Conservation (phyloP, 2,329 filamentous ascomycete genomes). For the Talaromyces sp. region DNA sequence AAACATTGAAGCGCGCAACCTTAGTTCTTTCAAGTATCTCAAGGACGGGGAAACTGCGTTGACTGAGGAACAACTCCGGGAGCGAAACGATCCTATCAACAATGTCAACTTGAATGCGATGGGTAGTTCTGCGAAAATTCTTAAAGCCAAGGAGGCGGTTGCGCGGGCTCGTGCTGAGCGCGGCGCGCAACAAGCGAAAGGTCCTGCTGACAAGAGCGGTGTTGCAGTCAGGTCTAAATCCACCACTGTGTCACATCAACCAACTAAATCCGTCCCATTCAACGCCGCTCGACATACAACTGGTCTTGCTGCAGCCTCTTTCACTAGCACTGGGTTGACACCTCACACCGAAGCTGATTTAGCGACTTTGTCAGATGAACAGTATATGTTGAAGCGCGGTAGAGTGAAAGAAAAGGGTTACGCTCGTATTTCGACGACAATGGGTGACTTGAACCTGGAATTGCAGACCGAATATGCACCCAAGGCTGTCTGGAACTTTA, state of each 20-base stretch:
- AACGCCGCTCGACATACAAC: conserved; percentile 91
- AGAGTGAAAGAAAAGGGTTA: conserved; percentile 89
- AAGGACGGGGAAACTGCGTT: conserved; percentile 72
- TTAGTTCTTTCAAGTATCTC: conserved; percentile 84
- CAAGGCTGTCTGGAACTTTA: conserved; percentile 95
- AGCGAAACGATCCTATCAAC: conserved; percentile 55
- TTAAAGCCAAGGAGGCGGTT: conserved; percentile 90
- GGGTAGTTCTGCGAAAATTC: conserved; percentile 75
- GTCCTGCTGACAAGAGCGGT: conserved; percentile 16
- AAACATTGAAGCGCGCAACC: conserved; percentile 75
- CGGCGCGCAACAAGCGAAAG: conserved; percentile 44
- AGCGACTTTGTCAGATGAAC: conserved; percentile 84
- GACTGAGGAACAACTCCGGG: conserved; percentile 67
- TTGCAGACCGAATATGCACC: conserved; percentile 88
- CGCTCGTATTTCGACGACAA: conserved; percentile 79
- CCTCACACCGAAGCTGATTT: conserved; percentile 85
- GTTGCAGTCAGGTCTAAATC: conserved; percentile 9
- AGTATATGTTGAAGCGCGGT: conserved; percentile 91
- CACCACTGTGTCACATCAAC: conserved; percentile 22
- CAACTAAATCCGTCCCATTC: conserved; percentile 54
- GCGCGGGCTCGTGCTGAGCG: conserved; percentile 79
- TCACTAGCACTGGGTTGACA: conserved; percentile 91
- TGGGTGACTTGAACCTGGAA: conserved; percentile 82
- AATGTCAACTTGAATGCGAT: conserved; percentile 77
- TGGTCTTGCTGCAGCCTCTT: conserved; percentile 84